phyloP scores from a whole-genome alignment of 2,329 filamentous ascomycete genomes.

The Curvularia sp. region DNA sequence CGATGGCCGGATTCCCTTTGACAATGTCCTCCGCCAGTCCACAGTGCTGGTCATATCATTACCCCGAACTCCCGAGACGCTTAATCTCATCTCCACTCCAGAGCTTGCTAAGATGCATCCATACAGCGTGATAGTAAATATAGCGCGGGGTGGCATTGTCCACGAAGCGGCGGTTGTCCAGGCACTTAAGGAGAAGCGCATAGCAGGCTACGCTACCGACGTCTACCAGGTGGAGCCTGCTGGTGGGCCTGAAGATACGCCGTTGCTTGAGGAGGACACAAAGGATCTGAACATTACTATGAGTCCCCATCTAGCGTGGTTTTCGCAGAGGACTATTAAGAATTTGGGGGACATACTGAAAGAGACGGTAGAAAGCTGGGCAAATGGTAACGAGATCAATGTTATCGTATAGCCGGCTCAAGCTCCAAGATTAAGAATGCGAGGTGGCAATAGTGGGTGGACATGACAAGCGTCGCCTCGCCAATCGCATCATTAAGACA shows the following conservation, averaged over 20 bases:
- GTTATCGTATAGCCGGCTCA: constrained; percentile 36
- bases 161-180: constrained; percentile 58
- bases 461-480: neutral
- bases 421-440: neutral
- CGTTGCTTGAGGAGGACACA: constrained; percentile 54
- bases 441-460: neutral
- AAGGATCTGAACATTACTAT: constrained; percentile 59
- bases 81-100: constrained; percentile 43
- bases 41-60: constrained; percentile 51
- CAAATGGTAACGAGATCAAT: constrained; percentile 50
- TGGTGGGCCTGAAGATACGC: constrained; percentile 50
- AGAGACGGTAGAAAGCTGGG: constrained; percentile 57
- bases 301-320: constrained; percentile 63
- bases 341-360: constrained; percentile 56
- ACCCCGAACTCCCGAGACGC: constrained; percentile 42
- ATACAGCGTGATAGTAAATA: constrained; percentile 57
- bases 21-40: constrained; percentile 45
- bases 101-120: constrained; percentile 57
- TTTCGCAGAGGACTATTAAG: constrained; percentile 55
- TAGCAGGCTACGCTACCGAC: constrained; percentile 60
- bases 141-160: constrained; percentile 59
- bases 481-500: neutral
- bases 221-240: constrained; percentile 59
- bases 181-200: constrained; percentile 54
- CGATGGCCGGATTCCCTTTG: constrained; percentile 46